A percentile compares a stretch with the other conserved stretches of the same genome.
These are phyloP conservation scores for Diatrype stigma DNA, from an alignment of 2,329 filamentous ascomycete species.

Conservation along the genomic window DNA sequence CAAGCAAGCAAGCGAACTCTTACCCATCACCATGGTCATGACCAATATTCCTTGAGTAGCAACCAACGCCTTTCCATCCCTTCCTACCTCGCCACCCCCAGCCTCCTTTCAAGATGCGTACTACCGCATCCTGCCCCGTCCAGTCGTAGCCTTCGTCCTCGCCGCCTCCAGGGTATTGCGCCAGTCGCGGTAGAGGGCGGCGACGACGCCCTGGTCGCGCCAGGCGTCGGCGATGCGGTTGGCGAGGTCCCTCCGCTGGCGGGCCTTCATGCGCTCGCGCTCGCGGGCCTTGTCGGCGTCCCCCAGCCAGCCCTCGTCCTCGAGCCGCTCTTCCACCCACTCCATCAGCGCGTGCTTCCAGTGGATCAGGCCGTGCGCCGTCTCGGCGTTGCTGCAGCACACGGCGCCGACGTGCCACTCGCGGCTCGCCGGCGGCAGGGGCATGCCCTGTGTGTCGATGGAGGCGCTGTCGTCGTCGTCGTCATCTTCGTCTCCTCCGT, in stretches of 20 bases:
- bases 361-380: constrained; percentile 68
- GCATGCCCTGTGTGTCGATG: constrained; percentile 37
- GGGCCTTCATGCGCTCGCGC: constrained; percentile 54
- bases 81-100: not conserved
- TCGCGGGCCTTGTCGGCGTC: constrained; percentile 56
- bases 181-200: constrained; percentile 61
- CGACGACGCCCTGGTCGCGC: constrained; percentile 55
- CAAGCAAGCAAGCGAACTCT: too few relatives aligned
- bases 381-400: constrained; percentile 53
- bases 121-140: constrained; percentile 9
- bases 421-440: constrained; percentile 32
- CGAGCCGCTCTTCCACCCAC: constrained; percentile 62
- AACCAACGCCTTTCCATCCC: not conserved
- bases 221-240: constrained; percentile 62
- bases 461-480: constrained; percentile 29
- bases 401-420: constrained; percentile 35
- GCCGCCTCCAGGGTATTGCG: constrained; percentile 58
- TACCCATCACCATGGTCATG: too few relatives aligned
- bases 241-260: constrained; percentile 56
- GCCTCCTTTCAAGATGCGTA: not conserved
- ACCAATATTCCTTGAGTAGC: too few relatives aligned
- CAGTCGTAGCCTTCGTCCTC: constrained; percentile 39
- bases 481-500: constrained; percentile 28
- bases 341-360: constrained; percentile 73
- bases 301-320: constrained; percentile 52